A percentile compares a stretch with the other conserved stretches of the same genome.
phyloP scores from a whole-genome alignment of 2,329 filamentous ascomycete species.

The Monosporascus sp. region DNA sequence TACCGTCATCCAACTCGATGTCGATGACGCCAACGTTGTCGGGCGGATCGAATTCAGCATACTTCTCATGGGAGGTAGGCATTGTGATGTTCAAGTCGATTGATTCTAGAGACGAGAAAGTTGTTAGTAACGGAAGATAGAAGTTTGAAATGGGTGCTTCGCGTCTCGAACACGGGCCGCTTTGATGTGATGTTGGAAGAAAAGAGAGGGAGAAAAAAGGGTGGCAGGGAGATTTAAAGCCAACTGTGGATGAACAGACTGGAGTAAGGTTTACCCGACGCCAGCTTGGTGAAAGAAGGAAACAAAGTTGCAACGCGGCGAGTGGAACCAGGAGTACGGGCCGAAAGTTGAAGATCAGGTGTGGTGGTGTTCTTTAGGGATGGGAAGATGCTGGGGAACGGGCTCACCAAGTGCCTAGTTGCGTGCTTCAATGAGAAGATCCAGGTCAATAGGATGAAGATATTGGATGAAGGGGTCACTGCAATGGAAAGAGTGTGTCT shows the following conservation, averaged over 20 bases:
- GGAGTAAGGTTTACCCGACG: neutral
- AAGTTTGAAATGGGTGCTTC: neutral
- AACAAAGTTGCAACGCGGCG: neutral
- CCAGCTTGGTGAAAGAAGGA: neutral
- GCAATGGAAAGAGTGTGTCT: neutral
- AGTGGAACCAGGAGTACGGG: neutral
- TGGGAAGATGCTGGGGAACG: neutral
- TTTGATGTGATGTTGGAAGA: no score
- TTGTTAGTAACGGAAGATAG: neutral
- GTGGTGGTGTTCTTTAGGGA: neutral
- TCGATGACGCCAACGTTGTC: neutral
- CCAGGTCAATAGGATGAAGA: neutral
- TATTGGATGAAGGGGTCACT: neutral
- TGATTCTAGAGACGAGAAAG: neutral
- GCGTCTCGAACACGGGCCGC: neutral
- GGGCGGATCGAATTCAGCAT: neutral
- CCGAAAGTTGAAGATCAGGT: neutral
- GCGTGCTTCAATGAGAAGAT: neutral
- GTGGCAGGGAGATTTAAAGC: no score
- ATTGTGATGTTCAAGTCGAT: neutral
- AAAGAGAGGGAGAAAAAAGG: no score
- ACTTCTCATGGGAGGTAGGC: neutral
- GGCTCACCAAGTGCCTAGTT: neutral
- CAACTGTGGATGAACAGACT: no score
- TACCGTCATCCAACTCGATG: neutral